Base-by-base conservation (phyloP, 805 yeast genomes). In the Lipomyces starkeyi region DNA sequence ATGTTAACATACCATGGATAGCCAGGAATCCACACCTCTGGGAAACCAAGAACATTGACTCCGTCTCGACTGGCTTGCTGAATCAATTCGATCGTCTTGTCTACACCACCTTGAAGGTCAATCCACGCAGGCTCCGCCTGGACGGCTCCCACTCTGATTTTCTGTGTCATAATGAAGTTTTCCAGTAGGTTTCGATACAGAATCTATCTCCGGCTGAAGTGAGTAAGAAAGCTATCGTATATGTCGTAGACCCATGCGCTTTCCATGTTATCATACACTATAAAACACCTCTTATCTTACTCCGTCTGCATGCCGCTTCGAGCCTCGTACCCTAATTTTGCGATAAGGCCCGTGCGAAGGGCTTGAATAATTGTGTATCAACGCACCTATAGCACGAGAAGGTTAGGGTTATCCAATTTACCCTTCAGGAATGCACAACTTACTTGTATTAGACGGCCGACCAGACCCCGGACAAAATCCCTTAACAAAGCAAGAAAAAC, bases 41-140 rank as follows among this genome's bases (percentile, higher is more conserved):
- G 47, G n/a, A 40, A 40, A 13, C 47, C 47, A 40, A 40, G 47
- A 40, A 40, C 47, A 40, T 40, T 40, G n/a, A 40, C 47, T 3
- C 47, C 47, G 47, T 40, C 47, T n/a, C 47, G 47, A 40, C 47
- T 40, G 47, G 47, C 47, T 40, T 40, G 47, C 47, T 40, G 47
- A 40, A 40, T 40, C 47, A 40, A 40, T 40, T 40, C n/a, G 14
- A 40, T 40, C n/a, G 47, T 40, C 47, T 40, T 40, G 47, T 40
- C 47, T 40, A 40, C 47, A 40, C 47, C 47, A 40, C 47, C 47
- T 13, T 40, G 47, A n/a, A 40, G 47, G 47, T 40, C 47, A 40
- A 40, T 40, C 47, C 47, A 40, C 3, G 47, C 47, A 40, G 47
- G 47, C 47, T 40, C 47, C n/a, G 47, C 47, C 47, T 40, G 47